Evolutionary conservation across 148 eudicot genomes (phyloP).

Genomic region (Nepenthes gracilis): DNA sequence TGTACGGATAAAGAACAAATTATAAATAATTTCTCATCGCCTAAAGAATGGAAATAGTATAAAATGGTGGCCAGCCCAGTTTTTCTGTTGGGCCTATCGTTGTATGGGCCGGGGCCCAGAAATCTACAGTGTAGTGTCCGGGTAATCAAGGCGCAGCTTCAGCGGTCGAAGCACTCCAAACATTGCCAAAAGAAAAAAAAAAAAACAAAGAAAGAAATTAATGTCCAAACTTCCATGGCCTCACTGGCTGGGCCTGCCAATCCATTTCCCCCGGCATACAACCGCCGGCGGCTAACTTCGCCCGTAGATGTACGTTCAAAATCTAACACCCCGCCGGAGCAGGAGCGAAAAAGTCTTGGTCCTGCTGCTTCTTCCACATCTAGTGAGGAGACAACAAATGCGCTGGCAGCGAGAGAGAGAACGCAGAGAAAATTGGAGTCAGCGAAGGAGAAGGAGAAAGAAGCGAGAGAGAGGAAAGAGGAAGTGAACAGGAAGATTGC

Average conservation of each 20-base stretch:
- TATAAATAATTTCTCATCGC: too few relatives aligned
- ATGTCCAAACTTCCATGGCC: constrained; percentile 14
- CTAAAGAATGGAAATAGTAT: too few relatives aligned
- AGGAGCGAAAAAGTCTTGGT: not conserved
- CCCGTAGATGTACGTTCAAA: constrained; percentile 14
- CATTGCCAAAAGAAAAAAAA: too few relatives aligned
- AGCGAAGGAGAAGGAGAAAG: constrained; percentile 30
- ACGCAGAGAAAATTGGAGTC: constrained; percentile 1
- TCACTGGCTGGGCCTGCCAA: constrained; percentile 41
- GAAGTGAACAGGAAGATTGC: constrained; percentile 59
- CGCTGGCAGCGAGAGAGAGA: not conserved
- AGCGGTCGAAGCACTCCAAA: too few relatives aligned
- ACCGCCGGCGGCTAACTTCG: constrained; percentile 14
- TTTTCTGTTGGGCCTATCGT: too few relatives aligned
- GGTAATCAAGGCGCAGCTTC: too few relatives aligned
- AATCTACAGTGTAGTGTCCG: too few relatives aligned
- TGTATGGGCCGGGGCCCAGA: too few relatives aligned
- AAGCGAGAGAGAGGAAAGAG: constrained; percentile 47
- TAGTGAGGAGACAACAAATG: constrained; percentile 2
- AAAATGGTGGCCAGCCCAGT: too few relatives aligned
- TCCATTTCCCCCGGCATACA: constrained; percentile 27
- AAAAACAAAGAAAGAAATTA: too few relatives aligned
- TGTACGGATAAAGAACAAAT: too few relatives aligned
- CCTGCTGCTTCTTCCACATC: constrained; percentile 13
- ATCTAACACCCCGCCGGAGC: constrained; percentile 4